Evolutionary conservation across 148 eudicot species (phyloP), one percentile per base, ranked within the genome.

Genomic region (Rhododendron simsii): DNA sequence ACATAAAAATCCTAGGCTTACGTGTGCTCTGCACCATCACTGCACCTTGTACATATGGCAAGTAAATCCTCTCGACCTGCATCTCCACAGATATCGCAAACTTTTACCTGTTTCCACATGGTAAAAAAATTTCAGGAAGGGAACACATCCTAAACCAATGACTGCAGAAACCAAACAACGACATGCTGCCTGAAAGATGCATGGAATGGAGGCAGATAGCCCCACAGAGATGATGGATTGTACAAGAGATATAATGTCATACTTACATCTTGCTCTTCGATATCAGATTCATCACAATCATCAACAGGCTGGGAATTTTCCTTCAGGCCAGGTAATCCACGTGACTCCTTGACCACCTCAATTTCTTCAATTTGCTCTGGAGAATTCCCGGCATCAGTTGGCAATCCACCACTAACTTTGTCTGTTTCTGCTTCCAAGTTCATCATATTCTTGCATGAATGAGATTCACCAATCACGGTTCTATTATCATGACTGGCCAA

Each of bases 1-100:
- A 81, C n/a, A 33, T 15, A 47, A 30, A 63, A 15, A 74, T 4
- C 84, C 13, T 30, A 78, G 45, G 57, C 99, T 92, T 93, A 97
- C 99, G 96, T 94, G 89, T 97, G 99, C 83, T 97, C 99, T 69
- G 99, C 99, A 78, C 98, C 99, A 91, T 97, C 99, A 89, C 90
- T 93, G 85, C 99, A 97, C 88, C 88, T 88, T 78, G 93, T 92
- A 88, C 99, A 97, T 84, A 97, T 90, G 75, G 99, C 98, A 89
- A 97, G 99, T 89, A 92, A 91, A 91, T 95, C 98, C 86, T 96
- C 99, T 50, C 98, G 95, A 47, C 98, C 99, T 80, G 96, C 95
- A 93, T 95, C 99, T 79, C 99, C 99, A 86, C 99, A 97, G 59
- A 95, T 97, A 89, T 97, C 98, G 85, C 99, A 97, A 69, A 97